These are phyloP conservation scores for Prototheca wickerhamii DNA, from an alignment of 163 green algal species.

Conservation along the genomic window DNA sequence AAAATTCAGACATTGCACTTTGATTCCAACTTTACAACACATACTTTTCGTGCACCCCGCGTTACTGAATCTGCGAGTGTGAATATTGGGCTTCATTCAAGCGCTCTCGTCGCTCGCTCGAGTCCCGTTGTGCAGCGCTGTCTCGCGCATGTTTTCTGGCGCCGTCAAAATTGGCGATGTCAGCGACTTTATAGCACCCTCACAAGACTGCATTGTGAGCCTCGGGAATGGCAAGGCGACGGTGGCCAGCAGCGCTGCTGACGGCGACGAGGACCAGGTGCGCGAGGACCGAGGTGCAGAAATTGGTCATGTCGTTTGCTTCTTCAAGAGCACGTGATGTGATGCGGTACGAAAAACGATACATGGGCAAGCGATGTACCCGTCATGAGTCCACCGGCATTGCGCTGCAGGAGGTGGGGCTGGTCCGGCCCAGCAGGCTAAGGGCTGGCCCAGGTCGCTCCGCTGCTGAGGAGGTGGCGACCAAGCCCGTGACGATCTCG, in stretches of 20 bases:
- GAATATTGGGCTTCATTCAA: too few relatives aligned
- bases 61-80: too few relatives aligned
- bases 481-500: slow-evolving; percentile 72
- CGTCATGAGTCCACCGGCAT: too few relatives aligned
- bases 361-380: too few relatives aligned
- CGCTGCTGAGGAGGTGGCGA: background rate
- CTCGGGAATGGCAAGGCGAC: slow-evolving; percentile 24
- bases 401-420: too few relatives aligned
- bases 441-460: background rate
- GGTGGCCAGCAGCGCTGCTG: background rate
- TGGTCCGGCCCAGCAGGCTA: too few relatives aligned
- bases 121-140: background rate
- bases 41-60: too few relatives aligned
- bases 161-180: slow-evolving; percentile 79
- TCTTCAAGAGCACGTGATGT: too few relatives aligned
- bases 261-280: background rate
- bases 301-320: background rate
- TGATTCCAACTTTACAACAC: too few relatives aligned
- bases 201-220: slow-evolving; percentile 83
- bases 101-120: too few relatives aligned
- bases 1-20: too few relatives aligned
- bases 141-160: slow-evolving; percentile 26
- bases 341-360: too few relatives aligned
- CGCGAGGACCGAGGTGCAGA: background rate
- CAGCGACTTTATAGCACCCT: slow-evolving; percentile 91